Base-by-base conservation (phyloP, 2,329 filamentous ascomycete species). In the Cladosporium sp. region DNA sequence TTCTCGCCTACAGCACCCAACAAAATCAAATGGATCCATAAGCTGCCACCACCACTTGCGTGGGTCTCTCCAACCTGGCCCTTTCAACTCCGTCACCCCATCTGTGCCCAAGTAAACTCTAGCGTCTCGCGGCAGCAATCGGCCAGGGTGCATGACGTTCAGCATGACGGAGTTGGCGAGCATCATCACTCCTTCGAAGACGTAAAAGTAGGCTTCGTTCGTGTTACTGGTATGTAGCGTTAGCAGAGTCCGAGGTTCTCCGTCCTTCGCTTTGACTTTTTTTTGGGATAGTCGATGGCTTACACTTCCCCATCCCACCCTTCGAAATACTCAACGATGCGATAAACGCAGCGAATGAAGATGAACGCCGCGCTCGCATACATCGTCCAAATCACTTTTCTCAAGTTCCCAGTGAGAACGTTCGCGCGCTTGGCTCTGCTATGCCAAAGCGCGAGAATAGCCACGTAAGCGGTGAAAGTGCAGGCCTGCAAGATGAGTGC, bases 161-260 rank as follows among this genome's bases (percentile, higher is more conserved):
- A 83, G 70, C 54, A 84, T 63, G 4, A 75, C 72, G 4, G 55
- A 58, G 12, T 77, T 80, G 61, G 82, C 82, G 51, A 75, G 61
- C 17, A 80, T 77, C 76, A 84, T 82, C 54, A 82, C 75, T 2
- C 72, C 66, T 63, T 84, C 82, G 59, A 84, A 82, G 34, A 83
- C 70, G 76, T 79, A 84, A 61, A 83, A 80, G 62, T 78, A 81
- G 65, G 75, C 76, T 58, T 84, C 81, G 51, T 80, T 74, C 59
- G 74, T 62, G 65, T 66, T 63, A 51, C 71, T 70, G 3, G 59
- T 72, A 67, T 67, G 74, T 72, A 17, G 2, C 3, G 25, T 47
- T 14, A 47, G 15, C n/a, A 8, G 3, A 34, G 25, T 25, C 25
- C 25, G 25, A 25, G 25, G 3, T 25, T 25, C 25, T 25, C 25